phyloP scores from a whole-genome alignment of 148 eudicot genomes.

The Vaccinium darrowii region DNA sequence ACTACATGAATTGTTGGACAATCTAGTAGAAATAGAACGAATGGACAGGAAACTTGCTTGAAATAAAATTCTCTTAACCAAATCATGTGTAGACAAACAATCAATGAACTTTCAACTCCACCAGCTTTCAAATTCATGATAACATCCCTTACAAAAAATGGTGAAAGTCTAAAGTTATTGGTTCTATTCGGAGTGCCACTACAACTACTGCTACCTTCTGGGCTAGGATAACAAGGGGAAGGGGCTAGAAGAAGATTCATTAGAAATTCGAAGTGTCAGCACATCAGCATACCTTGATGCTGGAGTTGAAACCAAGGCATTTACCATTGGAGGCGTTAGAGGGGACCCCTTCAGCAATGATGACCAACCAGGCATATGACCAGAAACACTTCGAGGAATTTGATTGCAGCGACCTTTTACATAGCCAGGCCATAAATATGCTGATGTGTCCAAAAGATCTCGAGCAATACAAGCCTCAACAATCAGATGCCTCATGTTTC shows the following conservation, averaged over 20 bases:
- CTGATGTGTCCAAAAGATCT: constrained; percentile 79
- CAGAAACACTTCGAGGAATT: constrained; percentile 66
- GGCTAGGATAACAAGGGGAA: not conserved
- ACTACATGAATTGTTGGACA: not conserved
- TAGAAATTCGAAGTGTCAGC: not conserved
- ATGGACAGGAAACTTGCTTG: not conserved
- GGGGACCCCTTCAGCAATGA: constrained; percentile 87
- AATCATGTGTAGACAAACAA: not conserved
- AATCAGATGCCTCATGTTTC: constrained; percentile 84
- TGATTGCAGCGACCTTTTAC: constrained; percentile 81
- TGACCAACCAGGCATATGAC: constrained; percentile 80
- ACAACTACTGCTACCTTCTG: not conserved
- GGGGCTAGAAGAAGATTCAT: not conserved
- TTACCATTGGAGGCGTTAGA: constrained; percentile 64
- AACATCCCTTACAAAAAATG: not conserved
- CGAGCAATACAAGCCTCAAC: constrained; percentile 42
- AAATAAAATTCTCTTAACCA: not conserved
- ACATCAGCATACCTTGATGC: constrained; percentile 74
- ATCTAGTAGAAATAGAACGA: not conserved
- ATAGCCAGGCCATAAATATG: constrained; percentile 88
- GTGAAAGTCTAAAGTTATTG: not conserved
- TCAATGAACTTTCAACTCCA: not conserved
- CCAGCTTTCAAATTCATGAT: not conserved
- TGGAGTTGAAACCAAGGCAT: constrained; percentile 71
- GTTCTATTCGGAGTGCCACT: not conserved